Conservation (phyloP, 441 rosid genomes). For the Dalechampia spathulata region DNA sequence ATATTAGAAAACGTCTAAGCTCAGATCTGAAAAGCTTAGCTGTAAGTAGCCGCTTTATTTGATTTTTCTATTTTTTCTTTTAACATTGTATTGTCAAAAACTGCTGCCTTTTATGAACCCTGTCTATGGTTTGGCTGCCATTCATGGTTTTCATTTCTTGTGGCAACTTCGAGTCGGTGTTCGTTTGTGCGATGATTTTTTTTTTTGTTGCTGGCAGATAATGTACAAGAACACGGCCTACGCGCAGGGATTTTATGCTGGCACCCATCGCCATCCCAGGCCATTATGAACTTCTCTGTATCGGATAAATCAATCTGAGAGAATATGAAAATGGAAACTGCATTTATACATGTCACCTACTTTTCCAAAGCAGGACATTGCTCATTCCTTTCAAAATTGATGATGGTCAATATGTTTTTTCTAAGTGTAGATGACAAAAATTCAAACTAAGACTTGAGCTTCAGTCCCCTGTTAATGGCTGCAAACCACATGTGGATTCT, state of each 20-base stretch:
- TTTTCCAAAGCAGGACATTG: too few relatives aligned
- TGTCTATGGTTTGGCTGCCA: background rate
- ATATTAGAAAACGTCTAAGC: slow-evolving; percentile 37
- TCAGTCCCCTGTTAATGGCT: too few relatives aligned
- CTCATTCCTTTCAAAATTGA: background rate
- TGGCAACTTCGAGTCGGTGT: too few relatives aligned
- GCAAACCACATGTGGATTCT: too few relatives aligned
- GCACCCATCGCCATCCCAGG: slow-evolving; percentile 15
- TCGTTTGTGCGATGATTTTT: too few relatives aligned
- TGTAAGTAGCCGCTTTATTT: slow-evolving; percentile 41
- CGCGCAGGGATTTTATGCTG: slow-evolving; percentile 34
- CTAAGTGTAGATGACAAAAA: too few relatives aligned
- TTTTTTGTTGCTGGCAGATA: too few relatives aligned
- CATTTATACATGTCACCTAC: background rate
- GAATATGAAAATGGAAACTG: background rate
- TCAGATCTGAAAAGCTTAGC: slow-evolving; percentile 58
- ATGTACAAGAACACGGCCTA: slow-evolving; percentile 61
- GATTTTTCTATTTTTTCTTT: background rate
- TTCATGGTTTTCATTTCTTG: background rate
- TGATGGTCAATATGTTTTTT: too few relatives aligned
- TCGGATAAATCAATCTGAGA: background rate
- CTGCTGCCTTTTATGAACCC: background rate
- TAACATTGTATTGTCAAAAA: background rate
- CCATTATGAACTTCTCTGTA: background rate
- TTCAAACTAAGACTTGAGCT: too few relatives aligned